Evolutionary conservation across 1,284 basidiomycete species (phyloP), one percentile per base, ranked within the genome.

Genomic region (Agroathelia rolfsii): DNA sequence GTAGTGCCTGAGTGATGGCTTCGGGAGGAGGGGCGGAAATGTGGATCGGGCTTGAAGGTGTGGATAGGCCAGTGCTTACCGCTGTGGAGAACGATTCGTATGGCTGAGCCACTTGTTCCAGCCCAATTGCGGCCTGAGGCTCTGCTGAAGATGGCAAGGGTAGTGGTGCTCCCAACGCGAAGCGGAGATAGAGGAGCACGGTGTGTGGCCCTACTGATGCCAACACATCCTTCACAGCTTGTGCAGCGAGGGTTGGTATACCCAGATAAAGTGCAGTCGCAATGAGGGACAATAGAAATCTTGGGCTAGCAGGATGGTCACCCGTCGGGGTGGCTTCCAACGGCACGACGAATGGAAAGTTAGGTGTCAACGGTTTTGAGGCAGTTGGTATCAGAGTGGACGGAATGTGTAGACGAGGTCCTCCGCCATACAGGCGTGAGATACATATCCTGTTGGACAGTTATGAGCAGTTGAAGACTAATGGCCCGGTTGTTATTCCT

Each of bases 201-300:
- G 89, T 93, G 39, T 67, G 69, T 0, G 90, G 89, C 0, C 87
- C 82, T 24, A 94, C 65, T 0, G 85, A 84, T 37, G 64, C 69
- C 15, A 92, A 62, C 14, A 94, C 72, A 31, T 74, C 62, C 0
- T 72, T 64, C 14, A 93, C 62, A 0, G 85, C 79, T 42, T 87
- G 78, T 1, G 82, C 71, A 13, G 84, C 76, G 17, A 92, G 53
- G 8, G 76, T 67, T 1, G 85, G 82, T 15, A 93, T 81, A 24
- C 82, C 83, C 20, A 96, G 76, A 53, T 89, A 95, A 26, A 85
- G 72, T 1, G 87, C 71, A 4, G 88, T 89, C 0, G 88, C 86
- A 17, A 94, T 70, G 11, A 94, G 69, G 4, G 88, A 92, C 8
- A 93, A 67, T 2, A 95, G 68, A 49, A 95, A 81, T 5, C 77